A percentile compares a stretch with the other conserved stretches of the same genome.
phyloP scores from a whole-genome alignment of 768 basidiomycete genomes.

The Boletus sp. region DNA sequence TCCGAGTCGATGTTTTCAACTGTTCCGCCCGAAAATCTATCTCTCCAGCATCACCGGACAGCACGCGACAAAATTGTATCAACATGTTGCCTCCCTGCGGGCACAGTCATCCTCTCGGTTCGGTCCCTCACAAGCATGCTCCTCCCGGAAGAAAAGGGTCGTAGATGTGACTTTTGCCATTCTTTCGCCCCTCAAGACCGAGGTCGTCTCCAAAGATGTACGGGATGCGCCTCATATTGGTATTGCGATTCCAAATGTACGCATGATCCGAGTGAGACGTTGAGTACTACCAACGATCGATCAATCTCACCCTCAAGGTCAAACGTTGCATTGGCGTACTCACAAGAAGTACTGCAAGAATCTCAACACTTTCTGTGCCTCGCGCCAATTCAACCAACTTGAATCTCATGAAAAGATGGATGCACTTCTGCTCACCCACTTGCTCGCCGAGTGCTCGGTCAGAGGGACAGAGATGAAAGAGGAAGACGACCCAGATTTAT shows the following conservation, averaged over 20 bases:
- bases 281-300: conserved; percentile 7
- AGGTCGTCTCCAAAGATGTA: conserved; percentile 51
- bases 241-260: conserved; percentile 70
- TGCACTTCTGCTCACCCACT: conserved; percentile 61
- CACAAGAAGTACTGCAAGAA: conserved; percentile 71
- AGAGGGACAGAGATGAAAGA: conserved; percentile 4
- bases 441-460: conserved; percentile 43
- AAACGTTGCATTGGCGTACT: conserved; percentile 61
- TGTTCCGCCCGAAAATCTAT: conserved; percentile 11
- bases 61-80: conserved; percentile 55
- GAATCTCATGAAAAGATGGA: conserved; percentile 56
- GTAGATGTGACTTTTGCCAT: conserved; percentile 67
- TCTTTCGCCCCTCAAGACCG: conserved; percentile 27
- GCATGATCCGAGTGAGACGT: conserved; percentile 20
- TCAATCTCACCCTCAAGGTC: conserved; percentile 45
- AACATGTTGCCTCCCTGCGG: conserved; percentile 36
- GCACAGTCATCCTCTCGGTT: conserved; percentile 48
- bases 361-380: conserved; percentile 46
- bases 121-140: conserved; percentile 48
- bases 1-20: conserved; percentile 7
- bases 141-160: conserved; percentile 55
- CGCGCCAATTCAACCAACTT: conserved; percentile 47
- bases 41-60: conserved; percentile 43
- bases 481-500: conserved; percentile 27
- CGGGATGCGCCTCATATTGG: conserved; percentile 68